Base-by-base conservation (phyloP, 192 early-diverging fungal genomes). In the Coemansia sp. region DNA sequence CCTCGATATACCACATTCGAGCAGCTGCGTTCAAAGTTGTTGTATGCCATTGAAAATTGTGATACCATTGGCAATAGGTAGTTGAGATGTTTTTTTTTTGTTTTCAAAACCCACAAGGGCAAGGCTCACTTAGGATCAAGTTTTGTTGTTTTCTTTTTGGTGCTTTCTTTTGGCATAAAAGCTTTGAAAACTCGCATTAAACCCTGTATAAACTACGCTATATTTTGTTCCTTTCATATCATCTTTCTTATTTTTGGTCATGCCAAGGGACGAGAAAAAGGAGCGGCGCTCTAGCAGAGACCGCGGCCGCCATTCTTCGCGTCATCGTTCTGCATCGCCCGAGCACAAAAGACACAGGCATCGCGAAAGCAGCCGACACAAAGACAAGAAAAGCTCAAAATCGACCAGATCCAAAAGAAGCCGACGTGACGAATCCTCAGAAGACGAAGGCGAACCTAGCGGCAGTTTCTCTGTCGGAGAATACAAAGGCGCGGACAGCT, bases 401-500 rank as follows among this genome's bases (percentile, higher is more conserved):
- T 60, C 40, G 1, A 22, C 18, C 14, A 51, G 32, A n/a, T 14
- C 45, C 45, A 63, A 48, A 48, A 18, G 14, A 38, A 61, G 59
- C 36, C 22, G 30, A 49, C 42, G 22, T 25, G 22, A 16, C 48
- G 29, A 10, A 45, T 3, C 28, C 17, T 11, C 36, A 17, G 22
- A 28, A 59, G 65, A 58, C 42, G 40, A 55, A 30, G 57, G 64
- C 4, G n/a, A 7, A 29, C 28, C 45, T 29, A 31, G n/a, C 1
- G 31, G 36, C 29, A 60, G 63, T 36, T 30, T 25, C 3, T 38
- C 31, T 4, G 32, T 10, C 5, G 36, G 62, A 32, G 60, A 54
- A 18, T 94, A 96, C 74, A 86, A 85, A 25, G 88, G 88, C 58
- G 68, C 83, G 0, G 90, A 93, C 54, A 95, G 92, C 67, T 91